Conservation (phyloP, 2,329 filamentous ascomycete species). For the Volutella citrinella region DNA sequence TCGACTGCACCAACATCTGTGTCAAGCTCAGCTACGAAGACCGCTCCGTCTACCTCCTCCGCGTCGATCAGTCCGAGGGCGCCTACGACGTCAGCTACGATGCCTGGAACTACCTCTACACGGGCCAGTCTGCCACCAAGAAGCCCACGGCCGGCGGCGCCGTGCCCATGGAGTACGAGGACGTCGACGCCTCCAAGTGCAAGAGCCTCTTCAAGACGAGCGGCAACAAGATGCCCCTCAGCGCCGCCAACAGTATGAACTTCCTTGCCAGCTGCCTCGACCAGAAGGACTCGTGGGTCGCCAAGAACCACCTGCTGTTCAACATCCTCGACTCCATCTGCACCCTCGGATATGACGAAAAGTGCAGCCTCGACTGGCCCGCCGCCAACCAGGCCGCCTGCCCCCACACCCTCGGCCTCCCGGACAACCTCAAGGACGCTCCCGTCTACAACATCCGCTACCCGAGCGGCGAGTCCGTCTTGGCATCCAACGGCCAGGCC, state of each 20-base stretch:
- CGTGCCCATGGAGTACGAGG: constrained; percentile 44
- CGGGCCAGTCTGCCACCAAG: constrained; percentile 43
- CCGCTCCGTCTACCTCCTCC: constrained; percentile 55
- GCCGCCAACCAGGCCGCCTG: constrained; percentile 44
- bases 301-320: constrained; percentile 44
- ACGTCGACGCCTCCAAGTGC: constrained; percentile 45
- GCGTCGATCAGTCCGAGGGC: constrained; percentile 54
- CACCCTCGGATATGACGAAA: constrained; percentile 43
- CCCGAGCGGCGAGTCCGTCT: constrained; percentile 39
- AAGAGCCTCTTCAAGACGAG: constrained; percentile 44
- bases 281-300: constrained; percentile 43
- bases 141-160: constrained; percentile 46
- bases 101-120: constrained; percentile 59
- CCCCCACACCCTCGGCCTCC: constrained; percentile 38
- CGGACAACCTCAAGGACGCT: constrained; percentile 29
- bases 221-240: constrained; percentile 37
- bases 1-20: constrained; percentile 56
- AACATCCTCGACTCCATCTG: constrained; percentile 51
- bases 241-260: constrained; percentile 52
- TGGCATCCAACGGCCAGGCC: constrained; percentile 26
- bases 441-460: constrained; percentile 49
- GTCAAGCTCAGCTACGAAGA: constrained; percentile 47
- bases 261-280: constrained; percentile 45
- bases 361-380: constrained; percentile 42
- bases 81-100: constrained; percentile 60